phyloP scores from a whole-genome alignment of 1,139 yeast genomes.

The Yamadazyma pseudoaaseri region DNA sequence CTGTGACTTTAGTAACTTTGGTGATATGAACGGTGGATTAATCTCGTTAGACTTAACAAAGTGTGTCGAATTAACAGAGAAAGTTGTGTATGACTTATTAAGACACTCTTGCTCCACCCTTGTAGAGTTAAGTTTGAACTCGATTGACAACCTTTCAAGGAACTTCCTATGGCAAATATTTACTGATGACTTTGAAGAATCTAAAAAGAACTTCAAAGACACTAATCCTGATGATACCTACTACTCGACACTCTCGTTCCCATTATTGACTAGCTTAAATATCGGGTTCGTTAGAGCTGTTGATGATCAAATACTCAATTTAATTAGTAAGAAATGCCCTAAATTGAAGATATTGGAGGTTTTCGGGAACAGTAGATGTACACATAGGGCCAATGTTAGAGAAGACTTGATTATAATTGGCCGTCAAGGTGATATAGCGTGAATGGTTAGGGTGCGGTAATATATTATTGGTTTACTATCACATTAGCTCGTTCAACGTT shows the following conservation, averaged over 20 bases:
- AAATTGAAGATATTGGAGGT: constrained; percentile 68
- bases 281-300: constrained; percentile 74
- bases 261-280: constrained; percentile 64
- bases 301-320: constrained; percentile 59
- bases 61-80: constrained; percentile 64
- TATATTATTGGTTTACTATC: no score
- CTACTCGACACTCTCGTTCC: constrained; percentile 29
- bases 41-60: constrained; percentile 61
- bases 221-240: constrained; percentile 8
- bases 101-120: constrained; percentile 65
- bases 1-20: constrained; percentile 49
- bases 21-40: constrained; percentile 53
- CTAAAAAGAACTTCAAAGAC: constrained; percentile 28
- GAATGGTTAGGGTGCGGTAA: background rate
- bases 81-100: constrained; percentile 57
- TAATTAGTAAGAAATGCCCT: constrained; percentile 56
- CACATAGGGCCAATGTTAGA: constrained; percentile 51
- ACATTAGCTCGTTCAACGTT: no score
- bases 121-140: constrained; percentile 69
- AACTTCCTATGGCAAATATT: constrained; percentile 46
- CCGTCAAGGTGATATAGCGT: constrained; percentile 26
- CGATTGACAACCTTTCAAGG: constrained; percentile 57
- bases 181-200: constrained; percentile 25
- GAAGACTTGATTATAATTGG: constrained; percentile 68
- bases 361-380: constrained; percentile 73